Percentiles rank a stretch among this genome's conserved stretches.
These are phyloP conservation scores for Periglandula ipomoeae DNA, from an alignment of 2,329 filamentous ascomycete species.

Conservation along the genomic window DNA sequence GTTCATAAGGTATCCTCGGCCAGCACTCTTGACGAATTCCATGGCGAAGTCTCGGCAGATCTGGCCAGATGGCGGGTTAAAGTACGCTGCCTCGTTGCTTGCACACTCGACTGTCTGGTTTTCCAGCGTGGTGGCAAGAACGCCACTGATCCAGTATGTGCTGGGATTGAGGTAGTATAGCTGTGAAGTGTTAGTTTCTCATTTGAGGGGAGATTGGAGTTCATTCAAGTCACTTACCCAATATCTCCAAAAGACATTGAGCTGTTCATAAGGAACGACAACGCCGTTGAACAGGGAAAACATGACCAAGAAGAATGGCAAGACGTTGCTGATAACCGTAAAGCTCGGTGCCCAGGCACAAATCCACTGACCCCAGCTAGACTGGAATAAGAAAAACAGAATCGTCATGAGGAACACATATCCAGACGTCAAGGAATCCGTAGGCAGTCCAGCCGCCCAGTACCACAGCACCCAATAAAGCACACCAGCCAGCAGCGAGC, in stretches of 20 bases:
- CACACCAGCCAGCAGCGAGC: constrained; percentile 52
- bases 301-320: constrained; percentile 77
- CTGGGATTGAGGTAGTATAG: constrained; percentile 8
- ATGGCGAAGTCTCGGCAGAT: constrained; percentile 58
- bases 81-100: constrained; percentile 22
- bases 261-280: constrained; percentile 54
- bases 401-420: constrained; percentile 6
- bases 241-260: constrained; percentile 64
- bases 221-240: constrained; percentile 39
- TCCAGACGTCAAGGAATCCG: constrained; percentile 40
- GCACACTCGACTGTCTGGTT: constrained; percentile 30
- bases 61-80: constrained; percentile 54
- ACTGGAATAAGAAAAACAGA: constrained; percentile 68
- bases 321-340: constrained; percentile 35
- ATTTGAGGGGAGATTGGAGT: too few species aligned
- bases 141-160: constrained; percentile 8
- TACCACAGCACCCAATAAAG: constrained; percentile 73
- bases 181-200: too few species aligned
- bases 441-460: constrained; percentile 62
- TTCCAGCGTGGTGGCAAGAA: constrained; percentile 10
- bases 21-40: constrained; percentile 40
- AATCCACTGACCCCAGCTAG: constrained; percentile 76
- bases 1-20: constrained; percentile 54
- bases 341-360: constrained; percentile 72
- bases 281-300: constrained; percentile 71